Evolutionary conservation across 495 filamentous ascomycete genomes (phyloP).

Genomic region (Tuber umbilicatum): DNA sequence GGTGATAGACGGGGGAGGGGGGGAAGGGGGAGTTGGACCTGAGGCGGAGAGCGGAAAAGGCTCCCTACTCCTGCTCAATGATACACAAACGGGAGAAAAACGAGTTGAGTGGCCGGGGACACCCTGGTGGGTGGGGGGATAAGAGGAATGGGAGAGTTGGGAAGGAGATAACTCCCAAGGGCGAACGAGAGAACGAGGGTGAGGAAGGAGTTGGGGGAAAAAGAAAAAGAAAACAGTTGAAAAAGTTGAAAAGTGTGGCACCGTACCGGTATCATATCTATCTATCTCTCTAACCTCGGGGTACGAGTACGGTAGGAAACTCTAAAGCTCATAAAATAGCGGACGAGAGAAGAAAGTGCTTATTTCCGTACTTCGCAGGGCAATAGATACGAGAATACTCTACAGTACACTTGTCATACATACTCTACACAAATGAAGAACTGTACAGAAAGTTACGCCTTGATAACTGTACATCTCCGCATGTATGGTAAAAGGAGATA

Average conservation of each 20-base stretch:
- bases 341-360: neutral
- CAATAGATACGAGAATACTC: neutral
- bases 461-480: neutral
- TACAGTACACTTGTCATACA: neutral
- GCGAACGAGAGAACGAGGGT: conserved; percentile 17
- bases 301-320: neutral
- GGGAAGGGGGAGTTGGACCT: conserved; percentile 8
- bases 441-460: neutral
- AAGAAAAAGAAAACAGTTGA: neutral
- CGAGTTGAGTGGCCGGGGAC: conserved; percentile 29
- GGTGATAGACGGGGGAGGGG: conserved; percentile 1
- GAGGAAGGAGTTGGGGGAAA: conserved; percentile 8
- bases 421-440: neutral
- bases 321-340: neutral
- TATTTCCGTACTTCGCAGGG: neutral
- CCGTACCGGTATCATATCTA: neutral
- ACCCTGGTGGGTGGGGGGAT: neutral
- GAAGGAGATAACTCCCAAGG: conserved; percentile 24
- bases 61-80: conserved; percentile 9
- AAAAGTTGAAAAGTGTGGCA: neutral
- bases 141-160: conserved; percentile 3
- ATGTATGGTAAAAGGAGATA: neutral
- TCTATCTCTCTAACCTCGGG: neutral
- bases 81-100: conserved; percentile 14
- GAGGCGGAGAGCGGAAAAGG: conserved; percentile 16